Percentiles rank a stretch among this genome's conserved stretches.
These are phyloP conservation scores for Ammopiptanthus mongolicus DNA, from an alignment of 306 rosid genomes.

Conservation along the genomic window DNA sequence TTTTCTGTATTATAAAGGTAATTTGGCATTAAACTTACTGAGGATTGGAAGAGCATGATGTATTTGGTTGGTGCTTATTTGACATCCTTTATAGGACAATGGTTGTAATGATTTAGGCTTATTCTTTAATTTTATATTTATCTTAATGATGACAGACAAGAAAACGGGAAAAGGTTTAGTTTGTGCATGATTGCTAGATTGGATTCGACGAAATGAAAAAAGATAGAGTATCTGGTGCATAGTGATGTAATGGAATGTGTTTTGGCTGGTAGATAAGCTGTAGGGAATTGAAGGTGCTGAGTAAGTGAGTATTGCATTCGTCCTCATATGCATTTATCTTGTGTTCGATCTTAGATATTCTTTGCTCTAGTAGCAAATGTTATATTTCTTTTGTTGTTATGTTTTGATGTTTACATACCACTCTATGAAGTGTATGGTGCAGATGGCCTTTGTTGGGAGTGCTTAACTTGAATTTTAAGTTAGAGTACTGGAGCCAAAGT, in stretches of 20 bases:
- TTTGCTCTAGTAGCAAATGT: neutral
- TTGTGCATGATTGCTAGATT: neutral
- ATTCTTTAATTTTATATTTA: neutral
- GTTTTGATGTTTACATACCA: neutral
- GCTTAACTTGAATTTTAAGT: neutral
- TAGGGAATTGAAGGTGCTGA: neutral
- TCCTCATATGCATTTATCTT: neutral
- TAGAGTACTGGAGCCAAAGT: neutral
- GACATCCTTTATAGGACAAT: neutral
- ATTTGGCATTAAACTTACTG: neutral
- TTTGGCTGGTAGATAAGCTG: neutral
- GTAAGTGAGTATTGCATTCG: neutral
- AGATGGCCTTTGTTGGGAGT: neutral
- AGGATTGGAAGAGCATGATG: neutral
- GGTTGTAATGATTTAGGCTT: neutral
- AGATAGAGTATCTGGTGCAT: neutral
- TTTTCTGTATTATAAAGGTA: neutral
- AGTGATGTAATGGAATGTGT: neutral
- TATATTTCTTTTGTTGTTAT: neutral
- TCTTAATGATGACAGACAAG: neutral
- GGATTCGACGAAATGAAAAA: neutral
- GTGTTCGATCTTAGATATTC: neutral
- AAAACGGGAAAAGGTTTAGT: neutral
- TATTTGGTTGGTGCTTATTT: conserved; percentile 1
- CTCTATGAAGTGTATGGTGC: neutral